Evolutionary conservation across 495 filamentous ascomycete species (phyloP).

Genomic region (Podospora comata): DNA sequence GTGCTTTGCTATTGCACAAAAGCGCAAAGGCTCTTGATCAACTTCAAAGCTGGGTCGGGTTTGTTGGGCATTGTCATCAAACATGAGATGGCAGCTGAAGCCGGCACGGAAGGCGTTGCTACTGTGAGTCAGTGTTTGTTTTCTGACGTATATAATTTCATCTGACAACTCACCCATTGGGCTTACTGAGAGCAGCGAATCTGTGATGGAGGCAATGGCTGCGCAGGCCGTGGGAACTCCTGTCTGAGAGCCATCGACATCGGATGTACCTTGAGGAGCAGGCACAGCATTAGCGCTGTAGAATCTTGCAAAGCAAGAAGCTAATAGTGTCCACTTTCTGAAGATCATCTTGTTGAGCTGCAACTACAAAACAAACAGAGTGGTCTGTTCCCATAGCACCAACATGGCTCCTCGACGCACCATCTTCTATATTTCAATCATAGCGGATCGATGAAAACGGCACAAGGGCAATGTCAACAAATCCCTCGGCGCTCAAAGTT

Average conservation of each 20-base stretch:
- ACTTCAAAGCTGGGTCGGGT: slow-evolving; percentile 25
- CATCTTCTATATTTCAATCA: background rate
- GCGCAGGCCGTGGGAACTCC: slow-evolving; percentile 29
- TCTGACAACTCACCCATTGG: slow-evolving; percentile 19
- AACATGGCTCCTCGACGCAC: background rate
- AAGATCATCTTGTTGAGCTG: background rate
- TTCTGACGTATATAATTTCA: background rate
- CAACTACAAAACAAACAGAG: background rate
- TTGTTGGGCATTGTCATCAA: slow-evolving; percentile 35
- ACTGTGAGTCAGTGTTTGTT: background rate
- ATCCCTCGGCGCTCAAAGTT: background rate
- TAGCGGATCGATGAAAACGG: background rate
- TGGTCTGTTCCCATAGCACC: background rate
- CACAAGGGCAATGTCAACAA: background rate
- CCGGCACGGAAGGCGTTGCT: slow-evolving; percentile 30
- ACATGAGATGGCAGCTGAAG: slow-evolving; percentile 30
- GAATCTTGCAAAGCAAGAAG: background rate
- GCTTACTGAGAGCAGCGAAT: slow-evolving; percentile 22
- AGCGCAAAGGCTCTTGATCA: slow-evolving; percentile 36
- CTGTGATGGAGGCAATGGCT: slow-evolving; percentile 22
- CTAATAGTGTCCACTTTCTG: background rate
- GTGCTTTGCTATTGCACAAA: slow-evolving; percentile 41
- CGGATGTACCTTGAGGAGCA: slow-evolving; percentile 21
- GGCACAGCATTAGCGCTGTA: slow-evolving; percentile 2
- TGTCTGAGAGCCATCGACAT: slow-evolving; percentile 5